Evolutionary conservation across 352 stramenopile genomes (phyloP), one percentile per base, ranked within the genome.

Genomic region (Phytopythium delawarense): DNA sequence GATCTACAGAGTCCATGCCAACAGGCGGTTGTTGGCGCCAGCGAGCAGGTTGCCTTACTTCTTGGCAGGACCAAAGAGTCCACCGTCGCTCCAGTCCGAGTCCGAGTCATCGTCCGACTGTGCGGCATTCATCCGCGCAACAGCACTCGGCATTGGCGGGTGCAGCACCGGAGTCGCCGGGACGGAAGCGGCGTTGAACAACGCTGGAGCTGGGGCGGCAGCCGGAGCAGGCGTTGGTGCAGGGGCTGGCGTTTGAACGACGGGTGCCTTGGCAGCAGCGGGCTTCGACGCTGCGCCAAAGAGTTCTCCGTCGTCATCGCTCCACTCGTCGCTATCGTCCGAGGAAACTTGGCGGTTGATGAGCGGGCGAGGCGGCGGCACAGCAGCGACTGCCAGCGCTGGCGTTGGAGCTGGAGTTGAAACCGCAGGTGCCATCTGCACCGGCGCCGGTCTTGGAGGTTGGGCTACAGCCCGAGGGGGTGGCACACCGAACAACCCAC

Each of bases 241-340:
- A 44, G 59, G 53, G 30, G 52, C 53, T 37, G 63, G 18, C 18
- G 61, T 15, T 32, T 51, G 45, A 15, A n/a, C 23, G 2, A 12
- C 48, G 4, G 61, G n/a, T 23, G 64, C 34, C n/a, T 59, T 66
- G n/a, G 64, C 45, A 13, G 61, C 40, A 9, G 71, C 34, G 32
- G 72, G 69, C 15, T 77, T 75, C 1, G 70, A 63, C n/a, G 75
- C 55, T 16, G 63, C 42, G 20, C 78, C 79, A 71, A 88, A 88
- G 11, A 90, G 64, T 8, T 70, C 76, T 9, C 81, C 78, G 39
- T 78, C 70, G 49, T 87, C 78, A 48, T 84, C 78, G 28, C 81
- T 91, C 79, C 81, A 89, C 46, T 87, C 81, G 59, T 89, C 79
- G 40, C 76, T 87, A 63, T 91, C 76, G 28, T 80, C 74, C 1